Conservation (phyloP, 371 early-diverging fungal genomes). For the Mucor racemosus region DNA sequence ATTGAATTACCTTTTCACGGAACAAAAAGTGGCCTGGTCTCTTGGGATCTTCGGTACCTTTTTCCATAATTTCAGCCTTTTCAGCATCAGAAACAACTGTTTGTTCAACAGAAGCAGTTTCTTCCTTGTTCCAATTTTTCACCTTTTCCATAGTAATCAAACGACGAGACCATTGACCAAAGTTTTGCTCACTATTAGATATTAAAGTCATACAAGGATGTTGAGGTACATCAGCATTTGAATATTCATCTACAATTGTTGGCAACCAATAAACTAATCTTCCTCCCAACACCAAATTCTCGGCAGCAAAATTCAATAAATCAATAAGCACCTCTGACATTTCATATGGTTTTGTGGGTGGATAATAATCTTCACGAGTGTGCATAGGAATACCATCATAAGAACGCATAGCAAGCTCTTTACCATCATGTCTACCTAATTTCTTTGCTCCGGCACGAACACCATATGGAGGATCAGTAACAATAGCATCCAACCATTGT, state of each 20-base stretch:
- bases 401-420: constrained; percentile 54
- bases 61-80: constrained; percentile 25
- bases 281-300: constrained; percentile 81
- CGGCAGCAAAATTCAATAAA: constrained; percentile 84
- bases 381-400: constrained; percentile 72
- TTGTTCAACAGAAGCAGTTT: constrained; percentile 17
- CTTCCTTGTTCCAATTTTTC: constrained; percentile 29
- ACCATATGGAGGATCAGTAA: constrained; percentile 95
- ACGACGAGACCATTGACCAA: constrained; percentile 93
- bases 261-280: constrained; percentile 97
- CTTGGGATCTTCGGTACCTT: constrained; percentile 38
- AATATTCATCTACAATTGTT: constrained; percentile 85
- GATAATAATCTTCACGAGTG: constrained; percentile 75
- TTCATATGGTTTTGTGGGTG: constrained; percentile 92
- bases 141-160: constrained; percentile 94
- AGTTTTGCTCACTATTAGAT: constrained; percentile 90
- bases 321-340: constrained; percentile 90
- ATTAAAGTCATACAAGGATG: constrained; percentile 84
- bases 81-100: constrained; percentile 17
- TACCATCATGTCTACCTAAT: constrained; percentile 75
- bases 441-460: constrained; percentile 97
- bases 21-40: constrained; percentile 53
- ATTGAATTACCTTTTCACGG: constrained; percentile 48
- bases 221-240: constrained; percentile 78
- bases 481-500: constrained; percentile 82